Percentiles rank a stretch among this genome's conserved stretches.
Evolutionary conservation across 2,329 filamentous ascomycete species (phyloP).

Genomic region (Ilyonectria sp.): DNA sequence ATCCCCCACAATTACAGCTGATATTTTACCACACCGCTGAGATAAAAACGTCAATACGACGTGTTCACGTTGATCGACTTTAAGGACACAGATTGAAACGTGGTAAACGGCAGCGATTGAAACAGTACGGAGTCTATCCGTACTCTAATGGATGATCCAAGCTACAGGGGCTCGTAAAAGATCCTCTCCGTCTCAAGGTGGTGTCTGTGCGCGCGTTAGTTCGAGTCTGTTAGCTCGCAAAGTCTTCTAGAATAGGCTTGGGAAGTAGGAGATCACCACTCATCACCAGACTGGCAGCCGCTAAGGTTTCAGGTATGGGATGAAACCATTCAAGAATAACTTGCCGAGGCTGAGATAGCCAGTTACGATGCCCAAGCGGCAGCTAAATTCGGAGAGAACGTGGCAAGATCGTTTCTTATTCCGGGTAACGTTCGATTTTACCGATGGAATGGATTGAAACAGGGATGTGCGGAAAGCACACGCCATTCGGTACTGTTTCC

Average conservation of each 20-base stretch:
- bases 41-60: too few relatives aligned
- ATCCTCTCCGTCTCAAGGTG: background rate
- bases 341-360: background rate
- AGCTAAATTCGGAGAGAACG: background rate
- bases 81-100: too few relatives aligned
- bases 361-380: background rate
- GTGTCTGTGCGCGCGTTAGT: background rate
- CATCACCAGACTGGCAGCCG: background rate
- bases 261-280: background rate
- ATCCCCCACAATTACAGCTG: too few relatives aligned
- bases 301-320: background rate
- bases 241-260: conserved; percentile 9
- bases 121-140: too few relatives aligned
- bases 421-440: background rate
- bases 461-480: background rate
- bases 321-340: background rate
- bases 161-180: background rate
- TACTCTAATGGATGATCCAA: too few relatives aligned
- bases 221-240: background rate
- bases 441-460: background rate
- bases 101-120: too few relatives aligned
- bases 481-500: background rate
- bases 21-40: too few relatives aligned
- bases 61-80: too few relatives aligned
- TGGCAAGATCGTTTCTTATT: background rate